Conservation (phyloP, 2,329 filamentous ascomycete species). For the Knufia fluminis region DNA sequence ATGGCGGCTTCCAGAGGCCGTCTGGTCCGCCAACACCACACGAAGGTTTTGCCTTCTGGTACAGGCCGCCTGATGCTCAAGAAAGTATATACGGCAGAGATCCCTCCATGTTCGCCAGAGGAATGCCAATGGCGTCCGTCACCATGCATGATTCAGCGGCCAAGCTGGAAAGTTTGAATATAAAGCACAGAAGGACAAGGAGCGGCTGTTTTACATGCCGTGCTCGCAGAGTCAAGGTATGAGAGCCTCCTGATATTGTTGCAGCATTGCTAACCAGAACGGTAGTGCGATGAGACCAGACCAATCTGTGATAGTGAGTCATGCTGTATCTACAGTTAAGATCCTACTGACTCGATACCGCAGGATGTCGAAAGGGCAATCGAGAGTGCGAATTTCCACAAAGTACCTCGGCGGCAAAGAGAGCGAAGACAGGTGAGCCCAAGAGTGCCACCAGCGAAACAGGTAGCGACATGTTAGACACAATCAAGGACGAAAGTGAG, state of each 20-base stretch:
- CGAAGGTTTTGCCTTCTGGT: constrained; percentile 37
- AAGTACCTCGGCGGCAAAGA: constrained; percentile 42
- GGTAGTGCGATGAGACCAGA: constrained; percentile 77
- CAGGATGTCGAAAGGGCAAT: constrained; percentile 82
- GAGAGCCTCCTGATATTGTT: constrained; percentile 7
- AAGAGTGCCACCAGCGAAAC: constrained; percentile 27
- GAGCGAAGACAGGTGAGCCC: constrained; percentile 31
- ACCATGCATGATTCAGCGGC: constrained; percentile 45
- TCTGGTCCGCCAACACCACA: constrained; percentile 27
- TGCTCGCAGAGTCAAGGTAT: constrained; percentile 69
- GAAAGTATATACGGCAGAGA: constrained; percentile 27
- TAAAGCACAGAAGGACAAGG: constrained; percentile 81
- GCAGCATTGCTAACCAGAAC: constrained; percentile 2
- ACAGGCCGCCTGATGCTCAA: constrained; percentile 28
- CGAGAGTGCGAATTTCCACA: constrained; percentile 88
- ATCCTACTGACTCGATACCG: constrained; percentile 8
- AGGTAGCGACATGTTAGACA: constrained; percentile 11
- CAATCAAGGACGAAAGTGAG: constrained; percentile 23
- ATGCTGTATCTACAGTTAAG: constrained; percentile 7
- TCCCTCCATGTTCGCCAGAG: constrained; percentile 24
- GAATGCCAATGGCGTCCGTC: constrained; percentile 9
- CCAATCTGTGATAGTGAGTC: constrained; percentile 69
- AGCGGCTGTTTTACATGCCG: constrained; percentile 93
- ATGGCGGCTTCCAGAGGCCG: constrained; percentile 21
- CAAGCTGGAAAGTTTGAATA: not conserved